These are phyloP conservation scores for Fusarium liriodendri DNA, from an alignment of 2,329 filamentous ascomycete genomes.

Conservation along the genomic window DNA sequence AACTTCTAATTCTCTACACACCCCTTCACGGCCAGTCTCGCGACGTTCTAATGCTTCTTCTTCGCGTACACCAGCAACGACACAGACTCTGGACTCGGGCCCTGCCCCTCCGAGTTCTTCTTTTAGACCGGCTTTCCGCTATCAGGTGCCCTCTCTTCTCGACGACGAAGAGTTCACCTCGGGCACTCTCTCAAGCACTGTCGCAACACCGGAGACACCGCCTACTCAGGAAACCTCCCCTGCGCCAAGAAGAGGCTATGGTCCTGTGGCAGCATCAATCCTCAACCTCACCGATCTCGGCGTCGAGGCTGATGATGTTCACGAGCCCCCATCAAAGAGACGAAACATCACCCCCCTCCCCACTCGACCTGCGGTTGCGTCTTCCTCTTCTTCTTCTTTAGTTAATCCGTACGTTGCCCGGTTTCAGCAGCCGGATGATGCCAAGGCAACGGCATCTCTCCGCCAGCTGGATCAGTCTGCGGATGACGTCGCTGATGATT, in stretches of 20 bases:
- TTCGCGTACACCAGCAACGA: neutral
- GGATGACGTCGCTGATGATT: conserved; percentile 45
- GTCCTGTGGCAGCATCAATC: conserved; percentile 35
- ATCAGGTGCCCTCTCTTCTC: conserved; percentile 33
- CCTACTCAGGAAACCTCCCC: neutral
- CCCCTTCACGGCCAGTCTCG: conserved; percentile 4
- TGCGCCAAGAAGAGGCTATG: conserved; percentile 25
- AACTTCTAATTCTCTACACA: neutral
- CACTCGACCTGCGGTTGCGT: neutral
- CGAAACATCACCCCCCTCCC: neutral
- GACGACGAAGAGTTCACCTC: conserved; percentile 35
- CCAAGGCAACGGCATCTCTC: conserved; percentile 46
- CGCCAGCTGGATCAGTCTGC: conserved; percentile 41
- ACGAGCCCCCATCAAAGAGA: neutral
- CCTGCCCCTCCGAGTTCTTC: conserved; percentile 17
- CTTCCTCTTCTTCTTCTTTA: conserved; percentile 26
- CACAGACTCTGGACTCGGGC: conserved; percentile 18
- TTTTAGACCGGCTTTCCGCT: conserved; percentile 22
- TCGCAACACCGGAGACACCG: conserved; percentile 1
- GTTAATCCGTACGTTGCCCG: conserved; percentile 46
- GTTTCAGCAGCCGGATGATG: conserved; percentile 47
- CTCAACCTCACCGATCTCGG: conserved; percentile 27
- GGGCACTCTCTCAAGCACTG: neutral
- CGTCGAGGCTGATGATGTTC: conserved; percentile 3
- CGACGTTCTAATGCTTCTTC: conserved; percentile 31